These are phyloP conservation scores for Coelastrella sp. DNA, from an alignment of 139 green algal genomes.

Conservation along the genomic window DNA sequence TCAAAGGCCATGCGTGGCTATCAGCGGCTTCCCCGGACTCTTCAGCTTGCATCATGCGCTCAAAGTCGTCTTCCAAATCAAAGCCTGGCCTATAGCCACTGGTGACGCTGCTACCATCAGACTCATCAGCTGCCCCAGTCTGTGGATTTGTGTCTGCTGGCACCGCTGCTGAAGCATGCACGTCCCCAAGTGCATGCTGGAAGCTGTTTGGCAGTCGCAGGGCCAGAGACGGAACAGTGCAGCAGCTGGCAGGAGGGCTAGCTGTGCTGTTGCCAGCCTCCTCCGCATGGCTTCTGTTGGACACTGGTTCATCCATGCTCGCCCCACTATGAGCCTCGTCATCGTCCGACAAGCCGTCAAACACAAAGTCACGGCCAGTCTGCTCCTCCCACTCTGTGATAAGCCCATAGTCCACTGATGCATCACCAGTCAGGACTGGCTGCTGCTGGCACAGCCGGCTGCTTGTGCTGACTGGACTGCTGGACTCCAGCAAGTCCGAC, in stretches of 20 bases:
- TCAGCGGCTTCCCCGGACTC: neutral
- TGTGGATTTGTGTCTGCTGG: neutral
- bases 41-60: slow-evolving; percentile 14
- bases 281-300: too few relatives aligned
- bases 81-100: slow-evolving; percentile 14
- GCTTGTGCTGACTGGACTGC: neutral
- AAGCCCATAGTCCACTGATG: neutral
- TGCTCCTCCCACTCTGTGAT: neutral
- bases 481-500: neutral
- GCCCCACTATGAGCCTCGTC: neutral
- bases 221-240: neutral
- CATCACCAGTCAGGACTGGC: neutral
- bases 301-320: neutral
- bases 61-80: slow-evolving; percentile 47
- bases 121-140: neutral
- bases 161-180: neutral
- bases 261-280: too few relatives aligned
- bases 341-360: slow-evolving; percentile 1
- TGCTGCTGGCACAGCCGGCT: neutral
- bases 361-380: neutral
- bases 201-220: neutral
- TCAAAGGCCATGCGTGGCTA: neutral
- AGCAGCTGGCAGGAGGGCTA: too few relatives aligned
- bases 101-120: neutral
- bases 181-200: neutral